Conservation (phyloP, 495 filamentous ascomycete genomes). For the Echria macrotheca region DNA sequence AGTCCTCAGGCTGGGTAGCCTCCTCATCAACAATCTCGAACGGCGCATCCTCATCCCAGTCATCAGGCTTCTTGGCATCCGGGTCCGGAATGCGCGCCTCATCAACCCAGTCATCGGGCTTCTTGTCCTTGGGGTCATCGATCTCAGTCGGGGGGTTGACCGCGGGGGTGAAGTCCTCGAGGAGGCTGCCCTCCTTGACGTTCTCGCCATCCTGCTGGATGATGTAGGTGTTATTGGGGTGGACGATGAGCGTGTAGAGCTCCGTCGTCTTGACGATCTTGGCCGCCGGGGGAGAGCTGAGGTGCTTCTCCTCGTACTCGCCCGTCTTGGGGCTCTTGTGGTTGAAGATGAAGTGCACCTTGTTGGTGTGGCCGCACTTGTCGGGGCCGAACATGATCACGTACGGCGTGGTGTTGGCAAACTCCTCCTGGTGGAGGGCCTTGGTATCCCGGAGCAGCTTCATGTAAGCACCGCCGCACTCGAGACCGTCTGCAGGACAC, state of each 20-base stretch:
- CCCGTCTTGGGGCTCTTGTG: constrained; percentile 99
- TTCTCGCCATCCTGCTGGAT: constrained; percentile 84
- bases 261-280: constrained; percentile 84
- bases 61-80: constrained; percentile 89
- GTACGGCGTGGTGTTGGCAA: constrained; percentile 95
- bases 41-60: constrained; percentile 99
- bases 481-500: constrained; percentile 66
- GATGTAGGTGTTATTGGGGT: constrained; percentile 89
- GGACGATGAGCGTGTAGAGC: constrained; percentile 93
- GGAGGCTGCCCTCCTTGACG: constrained; percentile 81
- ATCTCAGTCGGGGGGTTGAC: constrained; percentile 97
- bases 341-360: constrained; percentile 99
- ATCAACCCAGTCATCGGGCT: constrained; percentile 95
- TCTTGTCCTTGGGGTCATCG: constrained; percentile 90
- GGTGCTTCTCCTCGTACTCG: constrained; percentile 99
- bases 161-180: constrained; percentile 88
- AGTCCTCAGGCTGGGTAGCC: constrained; percentile 87
- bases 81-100: constrained; percentile 86
- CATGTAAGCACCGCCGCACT: constrained; percentile 98
- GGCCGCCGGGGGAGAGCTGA: constrained; percentile 75
- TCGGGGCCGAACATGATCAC: constrained; percentile 99
- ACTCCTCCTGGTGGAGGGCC: constrained; percentile 93
- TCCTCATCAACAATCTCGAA: constrained; percentile 93
- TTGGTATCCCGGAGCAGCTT: constrained; percentile 99
- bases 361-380: constrained; percentile 99